Percentiles rank a stretch among this genome's conserved stretches.
Conservation (phyloP, 805 yeast genomes). For the Spathaspora sp. region DNA sequence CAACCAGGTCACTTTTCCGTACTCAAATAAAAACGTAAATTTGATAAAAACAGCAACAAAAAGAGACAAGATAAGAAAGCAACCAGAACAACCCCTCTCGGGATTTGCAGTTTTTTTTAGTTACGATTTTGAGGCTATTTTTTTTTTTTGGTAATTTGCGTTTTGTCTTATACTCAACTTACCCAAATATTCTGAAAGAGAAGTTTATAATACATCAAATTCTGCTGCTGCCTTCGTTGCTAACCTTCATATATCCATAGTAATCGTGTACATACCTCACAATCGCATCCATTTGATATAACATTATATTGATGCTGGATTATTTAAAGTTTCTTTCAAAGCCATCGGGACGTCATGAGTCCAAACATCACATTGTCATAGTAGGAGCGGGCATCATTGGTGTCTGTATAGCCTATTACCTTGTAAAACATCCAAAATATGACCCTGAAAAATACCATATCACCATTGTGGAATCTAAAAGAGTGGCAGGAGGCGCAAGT, state of each 20-base stretch:
- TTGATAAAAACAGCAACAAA: too few relatives aligned
- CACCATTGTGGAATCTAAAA: conserved; percentile 79
- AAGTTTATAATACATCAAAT: too few relatives aligned
- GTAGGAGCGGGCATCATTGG: conserved; percentile 97
- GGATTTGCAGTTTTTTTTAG: too few relatives aligned
- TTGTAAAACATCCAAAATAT: conserved; percentile 79
- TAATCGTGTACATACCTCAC: neutral
- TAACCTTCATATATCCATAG: neutral
- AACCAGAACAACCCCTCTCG: too few relatives aligned
- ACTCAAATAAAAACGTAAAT: too few relatives aligned
- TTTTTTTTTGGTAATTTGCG: too few relatives aligned
- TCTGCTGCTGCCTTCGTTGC: too few relatives aligned
- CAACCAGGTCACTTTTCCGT: too few relatives aligned
- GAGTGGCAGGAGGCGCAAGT: conserved; percentile 96
- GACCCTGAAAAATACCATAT: conserved; percentile 72
- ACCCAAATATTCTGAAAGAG: too few relatives aligned
- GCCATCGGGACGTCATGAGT: conserved; percentile 49
- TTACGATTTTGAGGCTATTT: too few relatives aligned
- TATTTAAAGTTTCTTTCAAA: conserved; percentile 30
- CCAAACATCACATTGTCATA: conserved; percentile 72
- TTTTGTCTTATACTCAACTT: too few relatives aligned
- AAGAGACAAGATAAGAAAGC: too few relatives aligned
- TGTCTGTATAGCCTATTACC: conserved; percentile 87
- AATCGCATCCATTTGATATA: neutral
- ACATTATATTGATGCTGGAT: conserved; percentile 16